Evolutionary conservation across 1,284 basidiomycete genomes (phyloP), one percentile per base, ranked within the genome.

Genomic region (Trichosporon coremiiforme): DNA sequence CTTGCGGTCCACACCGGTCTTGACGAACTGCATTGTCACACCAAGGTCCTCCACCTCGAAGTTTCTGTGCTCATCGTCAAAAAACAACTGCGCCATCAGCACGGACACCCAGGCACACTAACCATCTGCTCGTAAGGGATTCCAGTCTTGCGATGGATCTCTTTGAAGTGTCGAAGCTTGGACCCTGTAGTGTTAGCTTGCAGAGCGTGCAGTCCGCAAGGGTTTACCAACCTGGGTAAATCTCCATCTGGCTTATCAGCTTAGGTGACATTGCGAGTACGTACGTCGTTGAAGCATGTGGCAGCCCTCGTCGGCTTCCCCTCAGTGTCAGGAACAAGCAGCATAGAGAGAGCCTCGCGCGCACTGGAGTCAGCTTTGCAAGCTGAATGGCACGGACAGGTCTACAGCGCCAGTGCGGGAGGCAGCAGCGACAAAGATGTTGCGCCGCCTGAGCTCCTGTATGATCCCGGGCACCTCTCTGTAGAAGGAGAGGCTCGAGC

Each of bases 71-170:
- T 94, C 92, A 75, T 94, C 92, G 73, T 94, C 92, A 72, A 91
- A 94, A 82, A 94, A 94, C 2, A 94, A 85, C 92, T 83, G 70
- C 4, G 9, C 38, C 70, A 66, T 69, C 36, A 68, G 66, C 64
- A 65, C 65, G 70, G 38, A 67, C 31, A n/a, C 29, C 25, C 17
- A 45, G 31, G 13, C 90, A 66, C 12, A 41, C 85, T 15, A 65
- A 91, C 91, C 93, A 94, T 95, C 75, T 94, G 90, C 4, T 88
- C 87, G 77, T 93, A 95, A 0, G 92, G 89, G 66, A 95, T 89
- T 0, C 90, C 90, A 0, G 93, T 95, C 76, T 89, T 88, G 72
- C 89, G 84, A 79, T 92, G 90, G 62, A 95, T 79, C 68, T 87
- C 86, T 79, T 87, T 88, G 85, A 95, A 95, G 77, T 95, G 94